Conservation (phyloP, 495 filamentous ascomycete genomes). For the Trichoderma parareesei region DNA sequence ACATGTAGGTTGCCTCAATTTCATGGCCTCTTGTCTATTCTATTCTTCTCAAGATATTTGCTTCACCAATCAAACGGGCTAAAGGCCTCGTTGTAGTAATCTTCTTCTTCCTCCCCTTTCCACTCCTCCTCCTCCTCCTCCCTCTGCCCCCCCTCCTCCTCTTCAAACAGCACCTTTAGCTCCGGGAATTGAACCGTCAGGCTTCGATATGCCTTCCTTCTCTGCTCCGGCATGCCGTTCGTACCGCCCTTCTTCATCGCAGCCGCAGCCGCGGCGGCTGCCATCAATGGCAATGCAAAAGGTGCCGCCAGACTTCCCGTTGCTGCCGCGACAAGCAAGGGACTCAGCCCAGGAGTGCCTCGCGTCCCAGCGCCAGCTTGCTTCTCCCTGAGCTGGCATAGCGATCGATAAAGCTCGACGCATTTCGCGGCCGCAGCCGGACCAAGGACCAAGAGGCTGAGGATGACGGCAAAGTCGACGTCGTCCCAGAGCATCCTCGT, state of each 20-base stretch:
- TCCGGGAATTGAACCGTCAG: background rate
- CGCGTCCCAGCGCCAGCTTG: background rate
- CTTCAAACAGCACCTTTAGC: background rate
- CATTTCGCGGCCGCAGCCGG: background rate
- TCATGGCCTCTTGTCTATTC: background rate
- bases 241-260: background rate
- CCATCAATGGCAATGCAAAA: background rate
- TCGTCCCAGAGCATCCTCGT: background rate
- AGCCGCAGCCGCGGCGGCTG: background rate
- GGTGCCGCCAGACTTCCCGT: background rate
- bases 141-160: background rate
- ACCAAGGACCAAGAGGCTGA: background rate
- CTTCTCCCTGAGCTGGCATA: background rate
- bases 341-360: background rate
- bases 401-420: background rate
- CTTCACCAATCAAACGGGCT: background rate
- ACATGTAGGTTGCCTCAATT: too few species aligned
- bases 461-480: background rate
- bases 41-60: background rate
- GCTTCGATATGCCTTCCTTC: background rate
- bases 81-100: background rate
- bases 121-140: background rate
- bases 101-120: background rate
- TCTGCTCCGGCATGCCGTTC: background rate
- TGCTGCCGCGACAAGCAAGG: background rate